Conservation (phyloP, 805 yeast genomes). For the Pichia thaimueangensis region DNA sequence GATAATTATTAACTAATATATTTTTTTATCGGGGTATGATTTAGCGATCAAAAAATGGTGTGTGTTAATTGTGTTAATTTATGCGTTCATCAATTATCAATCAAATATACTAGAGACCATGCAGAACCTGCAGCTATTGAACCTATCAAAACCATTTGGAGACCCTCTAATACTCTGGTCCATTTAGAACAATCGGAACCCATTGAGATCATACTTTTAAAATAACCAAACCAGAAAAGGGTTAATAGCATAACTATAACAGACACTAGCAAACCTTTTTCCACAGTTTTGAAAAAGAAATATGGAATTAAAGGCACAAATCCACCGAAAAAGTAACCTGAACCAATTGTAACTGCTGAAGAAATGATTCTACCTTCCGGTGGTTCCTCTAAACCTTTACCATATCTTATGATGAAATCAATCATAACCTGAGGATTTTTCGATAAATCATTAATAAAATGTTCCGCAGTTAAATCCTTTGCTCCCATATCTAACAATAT, state of each 20-base stretch:
- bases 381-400: slow-evolving; percentile 93
- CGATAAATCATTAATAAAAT: slow-evolving; percentile 74
- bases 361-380: slow-evolving; percentile 85
- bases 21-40: no score
- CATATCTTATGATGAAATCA: slow-evolving; percentile 80
- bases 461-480: slow-evolving; percentile 63
- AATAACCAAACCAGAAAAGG: slow-evolving; percentile 77
- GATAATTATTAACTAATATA: no score
- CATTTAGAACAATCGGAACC: slow-evolving; percentile 63
- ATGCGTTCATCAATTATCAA: slow-evolving; percentile 36
- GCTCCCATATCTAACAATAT: slow-evolving; percentile 70
- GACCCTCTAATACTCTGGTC: slow-evolving; percentile 68
- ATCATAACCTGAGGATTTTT: slow-evolving; percentile 71
- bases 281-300: slow-evolving; percentile 73
- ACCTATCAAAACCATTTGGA: slow-evolving; percentile 91
- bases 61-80: no score
- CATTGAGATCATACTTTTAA: slow-evolving; percentile 79
- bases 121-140: slow-evolving; percentile 98
- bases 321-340: slow-evolving; percentile 86
- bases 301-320: slow-evolving; percentile 87
- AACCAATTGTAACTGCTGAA: slow-evolving; percentile 85
- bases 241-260: slow-evolving; percentile 80
- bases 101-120: slow-evolving; percentile 79
- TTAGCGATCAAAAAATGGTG: no score
- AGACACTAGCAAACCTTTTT: slow-evolving; percentile 67